Evolutionary conservation across 768 basidiomycete species (phyloP), one percentile per base, ranked within the genome.

Genomic region (Psilocybe cyanescens): DNA sequence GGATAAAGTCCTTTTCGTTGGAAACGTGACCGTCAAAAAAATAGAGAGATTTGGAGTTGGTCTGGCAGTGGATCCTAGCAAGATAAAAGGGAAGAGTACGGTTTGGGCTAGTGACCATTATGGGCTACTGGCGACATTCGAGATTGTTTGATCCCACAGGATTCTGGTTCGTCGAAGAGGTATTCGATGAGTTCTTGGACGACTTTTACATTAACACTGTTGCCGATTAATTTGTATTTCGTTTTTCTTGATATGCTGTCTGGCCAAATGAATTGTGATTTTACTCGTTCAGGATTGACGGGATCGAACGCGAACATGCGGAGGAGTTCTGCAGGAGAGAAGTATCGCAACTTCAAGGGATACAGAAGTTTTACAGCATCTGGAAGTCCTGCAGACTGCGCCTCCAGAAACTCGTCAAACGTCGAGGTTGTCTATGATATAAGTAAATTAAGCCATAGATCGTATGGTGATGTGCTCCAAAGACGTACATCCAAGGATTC

Each of bases 181-280:
- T 87, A 89, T 44, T 79, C 71, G 45, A 93, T 81, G 55, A 92
- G 76, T 61, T 78, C 75, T 54, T 81, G 79, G 0, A 94, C 86
- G 9, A 93, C 91, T 58, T 78, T 77, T 6, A 93, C 90, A 71
- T 94, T 94, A 7, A 94, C 86, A 59, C 91, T 92, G 71, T 94
- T 94, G 16, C 92, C 92, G 57, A 94, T 88, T 30, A 93, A 76
- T 50, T 85, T 82, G 65, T 94, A 93, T 69, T 86, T 88, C 8
- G 88, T 85, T 72, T 90, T 92, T 1, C 69, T 81, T 2, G 89
- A 86, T 8, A 91, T 73, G 2, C 70, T 70, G 6, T 71, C 65
- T 3, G 91, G 91, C 90, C 91, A 94, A n/a, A 71, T 58, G 66
- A 92, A 90, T 60, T 3, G 58, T 6, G 14, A 3, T 24, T 29